Conservation (phyloP, 2,329 filamentous ascomycete species). For the Trichoderma endophyticum region DNA sequence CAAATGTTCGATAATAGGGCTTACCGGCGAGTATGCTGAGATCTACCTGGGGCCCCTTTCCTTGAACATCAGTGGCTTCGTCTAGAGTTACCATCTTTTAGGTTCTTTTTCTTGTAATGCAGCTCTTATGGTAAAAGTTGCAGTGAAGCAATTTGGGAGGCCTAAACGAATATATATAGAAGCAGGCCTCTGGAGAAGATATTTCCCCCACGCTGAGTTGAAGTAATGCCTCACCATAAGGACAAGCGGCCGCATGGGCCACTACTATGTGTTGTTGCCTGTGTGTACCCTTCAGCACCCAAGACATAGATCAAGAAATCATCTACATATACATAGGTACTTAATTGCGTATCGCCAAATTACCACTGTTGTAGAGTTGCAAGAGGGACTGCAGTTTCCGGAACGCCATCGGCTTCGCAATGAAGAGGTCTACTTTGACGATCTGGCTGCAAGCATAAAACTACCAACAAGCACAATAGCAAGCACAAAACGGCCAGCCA, state of each 20-base stretch:
- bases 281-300: background rate
- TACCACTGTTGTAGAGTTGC: background rate
- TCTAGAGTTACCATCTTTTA: background rate
- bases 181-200: background rate
- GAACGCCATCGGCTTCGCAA: background rate
- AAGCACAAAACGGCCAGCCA: no score
- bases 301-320: background rate
- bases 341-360: background rate
- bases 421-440: background rate
- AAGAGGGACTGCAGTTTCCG: background rate
- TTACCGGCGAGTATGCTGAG: background rate
- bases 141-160: background rate
- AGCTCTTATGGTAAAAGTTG: background rate
- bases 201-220: background rate
- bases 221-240: background rate
- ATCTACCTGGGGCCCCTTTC: background rate
- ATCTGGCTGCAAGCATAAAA: background rate
- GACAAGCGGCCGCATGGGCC: background rate
- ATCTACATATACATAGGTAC: background rate
- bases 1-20: background rate
- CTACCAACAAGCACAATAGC: background rate
- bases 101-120: background rate
- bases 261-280: background rate
- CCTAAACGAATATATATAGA: background rate
- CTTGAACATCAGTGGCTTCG: background rate